Base-by-base conservation (phyloP, 306 rosid species). In the Fragaria vesca region DNA sequence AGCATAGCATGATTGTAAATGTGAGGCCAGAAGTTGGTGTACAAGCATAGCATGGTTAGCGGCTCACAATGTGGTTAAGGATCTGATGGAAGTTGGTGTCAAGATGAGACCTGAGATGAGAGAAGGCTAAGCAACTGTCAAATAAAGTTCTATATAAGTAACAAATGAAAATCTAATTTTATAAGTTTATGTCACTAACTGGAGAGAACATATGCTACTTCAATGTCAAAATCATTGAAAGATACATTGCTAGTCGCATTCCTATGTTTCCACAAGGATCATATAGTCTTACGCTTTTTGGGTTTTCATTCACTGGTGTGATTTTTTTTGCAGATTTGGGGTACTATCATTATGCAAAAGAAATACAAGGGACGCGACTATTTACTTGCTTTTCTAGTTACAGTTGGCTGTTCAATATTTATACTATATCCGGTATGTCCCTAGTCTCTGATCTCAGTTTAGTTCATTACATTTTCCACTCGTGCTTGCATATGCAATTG, bases 311-410 rank as follows among this genome's bases (percentile, higher is more conserved):
- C 75, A 24, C 66, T 24, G 62, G 79, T 76, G 69, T 75, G 63
- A 17, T 78, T 79, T 17, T 82, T 75, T 75, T 54, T 74, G 70
- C 93, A 95, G 99, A 86, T 95, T 58, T 95, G 99, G 97, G 96
- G 99, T 46, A 84, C 96, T 38, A 75, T 93, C 71, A 95, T 95
- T 48, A 93, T 93, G 99, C 99, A 95, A 83, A 93, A 93, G 86
- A 95, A 70, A 86, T 95, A 93, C 60, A 81, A 72, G 72, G 97
- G 91, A 51, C 88, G 52, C 40, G 97, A 95, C 83, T 95, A 91
- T 85, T 76, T 91, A 74, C 80, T 89, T 77, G 89, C 97, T 42
- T 86, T 91, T 84, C 76, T 90, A 36, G 93, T 95, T 74, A 95
- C 97, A 63, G 76, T 93, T 75, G 99, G 97, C 70, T 95, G 97